These are phyloP conservation scores for Dactylellina haptotyla DNA, from an alignment of 2,329 filamentous ascomycete genomes.

Conservation along the genomic window DNA sequence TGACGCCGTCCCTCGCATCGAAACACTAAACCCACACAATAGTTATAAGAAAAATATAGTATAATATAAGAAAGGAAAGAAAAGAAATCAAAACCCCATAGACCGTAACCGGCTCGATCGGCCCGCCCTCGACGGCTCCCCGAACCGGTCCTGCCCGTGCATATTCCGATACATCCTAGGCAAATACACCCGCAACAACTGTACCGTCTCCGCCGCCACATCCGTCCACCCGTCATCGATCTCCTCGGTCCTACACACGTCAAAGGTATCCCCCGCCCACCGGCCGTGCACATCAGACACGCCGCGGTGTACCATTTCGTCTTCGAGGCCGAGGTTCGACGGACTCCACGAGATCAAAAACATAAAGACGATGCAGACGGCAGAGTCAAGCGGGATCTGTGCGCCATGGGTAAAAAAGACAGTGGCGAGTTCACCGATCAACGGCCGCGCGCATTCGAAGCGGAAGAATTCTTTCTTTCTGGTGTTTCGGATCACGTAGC, in stretches of 20 bases:
- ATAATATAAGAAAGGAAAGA: too few species aligned
- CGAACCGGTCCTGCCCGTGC: constrained; percentile 18
- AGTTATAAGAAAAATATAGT: too few species aligned
- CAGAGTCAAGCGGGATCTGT: not conserved
- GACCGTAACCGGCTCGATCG: not conserved
- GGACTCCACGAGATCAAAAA: constrained; percentile 39
- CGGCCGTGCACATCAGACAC: not conserved
- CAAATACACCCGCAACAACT: constrained; percentile 12
- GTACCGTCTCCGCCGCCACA: constrained; percentile 5
- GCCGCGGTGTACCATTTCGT: constrained; percentile 5
- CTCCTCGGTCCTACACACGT: constrained; percentile 4
- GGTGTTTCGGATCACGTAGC: constrained; percentile 19
- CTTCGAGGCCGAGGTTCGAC: constrained; percentile 13
- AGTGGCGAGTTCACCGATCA: constrained; percentile 16
- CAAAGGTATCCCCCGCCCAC: constrained; percentile 34
- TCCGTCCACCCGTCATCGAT: constrained; percentile 6
- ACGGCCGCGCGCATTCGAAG: not conserved
- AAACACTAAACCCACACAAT: too few species aligned
- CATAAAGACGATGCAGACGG: constrained; percentile 18
- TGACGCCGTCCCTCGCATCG: too few species aligned
- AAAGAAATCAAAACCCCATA: not conserved
- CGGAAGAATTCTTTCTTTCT: constrained; percentile 25
- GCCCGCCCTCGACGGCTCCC: not conserved
- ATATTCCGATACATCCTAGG: constrained; percentile 32
- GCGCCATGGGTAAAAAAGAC: constrained; percentile 8